Conservation (phyloP, 1,284 basidiomycete genomes). For the Amylostereum chailletii region DNA sequence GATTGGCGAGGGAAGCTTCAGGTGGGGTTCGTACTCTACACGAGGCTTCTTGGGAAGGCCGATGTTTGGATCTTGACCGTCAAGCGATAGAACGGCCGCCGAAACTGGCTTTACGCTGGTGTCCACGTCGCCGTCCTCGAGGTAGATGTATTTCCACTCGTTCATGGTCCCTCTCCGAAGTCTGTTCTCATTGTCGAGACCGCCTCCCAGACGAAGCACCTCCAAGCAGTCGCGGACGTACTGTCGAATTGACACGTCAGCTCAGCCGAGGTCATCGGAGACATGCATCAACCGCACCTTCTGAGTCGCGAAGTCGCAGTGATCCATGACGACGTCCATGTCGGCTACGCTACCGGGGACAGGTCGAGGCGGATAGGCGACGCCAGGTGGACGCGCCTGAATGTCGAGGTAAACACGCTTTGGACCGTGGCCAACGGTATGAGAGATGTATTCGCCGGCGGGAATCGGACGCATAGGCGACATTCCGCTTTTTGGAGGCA, state of each 20-base stretch:
- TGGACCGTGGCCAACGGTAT: slow-evolving; percentile 61
- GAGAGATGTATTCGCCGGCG: slow-evolving; percentile 22
- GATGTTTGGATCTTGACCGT: slow-evolving; percentile 25
- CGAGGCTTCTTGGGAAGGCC: slow-evolving; percentile 35
- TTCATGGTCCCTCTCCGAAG: slow-evolving; percentile 50
- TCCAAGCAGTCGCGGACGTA: slow-evolving; percentile 77
- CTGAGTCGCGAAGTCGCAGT: slow-evolving; percentile 78
- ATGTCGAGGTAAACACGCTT: slow-evolving; percentile 72
- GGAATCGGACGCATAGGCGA: slow-evolving; percentile 36
- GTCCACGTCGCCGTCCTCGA: slow-evolving; percentile 38
- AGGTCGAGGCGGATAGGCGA: slow-evolving; percentile 79
- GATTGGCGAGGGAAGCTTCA: slow-evolving; percentile 26
- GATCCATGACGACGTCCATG: slow-evolving; percentile 79
- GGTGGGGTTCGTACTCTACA: slow-evolving; percentile 32
- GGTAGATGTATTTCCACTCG: slow-evolving; percentile 59
- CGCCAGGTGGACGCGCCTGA: slow-evolving; percentile 43
- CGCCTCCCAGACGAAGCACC: slow-evolving; percentile 57
- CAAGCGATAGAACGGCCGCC: slow-evolving; percentile 14
- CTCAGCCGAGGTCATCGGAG: slow-evolving; percentile 1
- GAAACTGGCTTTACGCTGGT: slow-evolving; percentile 26
- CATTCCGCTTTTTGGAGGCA: slow-evolving; percentile 40
- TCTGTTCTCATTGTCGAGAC: slow-evolving; percentile 52
- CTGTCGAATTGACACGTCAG: slow-evolving; percentile 23
- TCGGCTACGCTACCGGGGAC: slow-evolving; percentile 76
- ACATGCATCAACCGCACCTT: slow-evolving; percentile 43